Evolutionary conservation across 1,139 yeast genomes (phyloP).

Genomic region (Pichia cactophila): DNA sequence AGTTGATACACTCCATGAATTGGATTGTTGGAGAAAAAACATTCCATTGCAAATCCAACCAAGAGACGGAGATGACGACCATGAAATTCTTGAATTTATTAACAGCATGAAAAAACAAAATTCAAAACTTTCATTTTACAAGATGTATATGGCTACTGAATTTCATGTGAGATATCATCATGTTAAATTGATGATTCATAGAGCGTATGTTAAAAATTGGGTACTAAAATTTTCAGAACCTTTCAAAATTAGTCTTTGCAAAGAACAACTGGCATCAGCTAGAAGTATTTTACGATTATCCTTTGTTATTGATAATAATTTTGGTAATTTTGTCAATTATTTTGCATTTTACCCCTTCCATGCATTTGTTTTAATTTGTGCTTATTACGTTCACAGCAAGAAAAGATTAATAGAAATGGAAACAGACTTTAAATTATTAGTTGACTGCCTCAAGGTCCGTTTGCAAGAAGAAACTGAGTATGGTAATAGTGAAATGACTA

Average conservation of each 20-base stretch:
- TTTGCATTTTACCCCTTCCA: slow-evolving; percentile 25
- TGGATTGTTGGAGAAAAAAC: slow-evolving; percentile 23
- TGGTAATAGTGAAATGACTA: slow-evolving; percentile 11
- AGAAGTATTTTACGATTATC: slow-evolving; percentile 20
- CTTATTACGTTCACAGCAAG: slow-evolving; percentile 17
- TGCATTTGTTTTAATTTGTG: slow-evolving; percentile 24
- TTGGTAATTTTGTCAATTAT: slow-evolving; percentile 16
- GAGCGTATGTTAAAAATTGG: slow-evolving; percentile 9
- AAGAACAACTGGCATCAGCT: slow-evolving; percentile 20
- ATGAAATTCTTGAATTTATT: slow-evolving; percentile 9
- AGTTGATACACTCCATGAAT: slow-evolving; percentile 15
- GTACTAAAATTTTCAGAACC: slow-evolving; percentile 1
- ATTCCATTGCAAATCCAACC: slow-evolving; percentile 23
- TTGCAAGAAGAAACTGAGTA: slow-evolving; percentile 11
- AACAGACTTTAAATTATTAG: slow-evolving; percentile 20
- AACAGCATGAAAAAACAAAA: slow-evolving; percentile 3
- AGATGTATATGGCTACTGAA: slow-evolving; percentile 8
- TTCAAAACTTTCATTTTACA: slow-evolving; percentile 2
- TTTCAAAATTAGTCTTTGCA: slow-evolving; percentile 2
- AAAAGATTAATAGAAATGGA: slow-evolving; percentile 3
- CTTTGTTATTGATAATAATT: slow-evolving; percentile 11
- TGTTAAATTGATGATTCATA: slow-evolving; percentile 10
- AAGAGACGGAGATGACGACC: slow-evolving; percentile 2
- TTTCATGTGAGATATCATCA: slow-evolving; percentile 15
- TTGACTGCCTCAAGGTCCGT: slow-evolving; percentile 14